Evolutionary conservation across 352 stramenopile genomes (phyloP), one percentile per base, ranked within the genome.

Genomic region (Phytophthora podocarpi): DNA sequence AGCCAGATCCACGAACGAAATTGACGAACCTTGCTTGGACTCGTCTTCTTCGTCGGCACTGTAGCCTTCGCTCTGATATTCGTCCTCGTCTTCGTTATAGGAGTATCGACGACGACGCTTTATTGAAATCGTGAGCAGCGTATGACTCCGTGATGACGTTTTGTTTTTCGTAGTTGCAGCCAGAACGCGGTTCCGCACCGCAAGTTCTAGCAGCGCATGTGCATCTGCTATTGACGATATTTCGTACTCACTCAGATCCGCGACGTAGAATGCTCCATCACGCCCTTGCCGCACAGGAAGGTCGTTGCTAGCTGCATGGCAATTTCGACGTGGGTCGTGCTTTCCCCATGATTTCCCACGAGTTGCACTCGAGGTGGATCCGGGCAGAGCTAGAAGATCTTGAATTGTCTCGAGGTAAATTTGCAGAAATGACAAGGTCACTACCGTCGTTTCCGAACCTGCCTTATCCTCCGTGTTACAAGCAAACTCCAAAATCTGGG

Each of bases 321-420:
- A 9, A 47, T 31, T 28, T 56, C 40, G 32, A 23, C 43, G 56
- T 31, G 31, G 1, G 11, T 61, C 13, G 18, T 28, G 18, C 3
- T 46, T 64, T 20, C 39, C 34, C 36, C 30, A 20, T 18, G 36
- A 11, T 11, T 43, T 54, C n/a, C 18, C 53, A 40, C 18, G 54
- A 24, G 20, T 41, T 31, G 20, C 21, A 55, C 30, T 27, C 3
- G 36, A 63, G 9, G 21, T 27, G 3, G 56, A 28, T 18, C 57
- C n/a, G 5, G 69, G 40, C 8, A 78, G 50, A 10, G 72, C 63
- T 9, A 89, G 36, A 24, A 89, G 55, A 43, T 92, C 80, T 64
- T 92, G 77, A 39, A 92, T 70, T 8, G 59, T 85, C 42, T 90
- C 80, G n/a, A 92, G 74, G 31, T 92, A 90, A 59, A 92, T 92